Evolutionary conservation across 2,329 filamentous ascomycete genomes (phyloP).

Genomic region (Paracorniculantispora psalliotae): DNA sequence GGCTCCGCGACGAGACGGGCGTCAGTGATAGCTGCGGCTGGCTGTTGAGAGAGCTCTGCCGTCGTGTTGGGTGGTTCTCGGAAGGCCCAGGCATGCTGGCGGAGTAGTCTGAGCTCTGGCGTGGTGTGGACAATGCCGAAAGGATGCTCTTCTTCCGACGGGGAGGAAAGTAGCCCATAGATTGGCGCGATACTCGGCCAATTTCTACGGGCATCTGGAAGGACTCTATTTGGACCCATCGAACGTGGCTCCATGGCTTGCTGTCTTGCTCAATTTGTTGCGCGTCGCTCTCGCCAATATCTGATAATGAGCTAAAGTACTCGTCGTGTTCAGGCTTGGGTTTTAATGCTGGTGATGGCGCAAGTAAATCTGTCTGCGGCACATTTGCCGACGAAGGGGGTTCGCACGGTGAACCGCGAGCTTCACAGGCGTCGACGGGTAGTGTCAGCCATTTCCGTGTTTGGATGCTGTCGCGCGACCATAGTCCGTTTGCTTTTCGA

Average conservation of each 20-base stretch:
- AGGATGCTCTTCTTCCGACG: slow-evolving; percentile 77
- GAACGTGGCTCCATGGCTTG: slow-evolving; percentile 75
- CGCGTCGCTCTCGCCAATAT: slow-evolving; percentile 24
- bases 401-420: slow-evolving; percentile 69
- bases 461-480: slow-evolving; percentile 90
- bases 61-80: slow-evolving; percentile 32
- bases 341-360: slow-evolving; percentile 37
- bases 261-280: slow-evolving; percentile 45
- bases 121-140: slow-evolving; percentile 63
- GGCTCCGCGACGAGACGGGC: slow-evolving; percentile 31
- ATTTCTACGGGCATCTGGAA: slow-evolving; percentile 71
- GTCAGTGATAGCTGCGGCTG: slow-evolving; percentile 30
- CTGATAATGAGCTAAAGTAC: slow-evolving; percentile 35
- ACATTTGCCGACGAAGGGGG: slow-evolving; percentile 39
- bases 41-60: slow-evolving; percentile 37
- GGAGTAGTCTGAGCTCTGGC: slow-evolving; percentile 57
- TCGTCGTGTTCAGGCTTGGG: slow-evolving; percentile 31
- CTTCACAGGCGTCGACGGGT: slow-evolving; percentile 82
- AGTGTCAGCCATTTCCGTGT: slow-evolving; percentile 74
- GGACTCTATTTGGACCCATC: slow-evolving; percentile 79
- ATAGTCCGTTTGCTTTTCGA: slow-evolving; percentile 84
- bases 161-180: slow-evolving; percentile 87
- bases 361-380: slow-evolving; percentile 46
- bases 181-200: slow-evolving; percentile 71
- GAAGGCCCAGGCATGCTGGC: slow-evolving; percentile 37